phyloP scores from a whole-genome alignment of 2,329 filamentous ascomycete genomes.

The Colletotrichum sp. region DNA sequence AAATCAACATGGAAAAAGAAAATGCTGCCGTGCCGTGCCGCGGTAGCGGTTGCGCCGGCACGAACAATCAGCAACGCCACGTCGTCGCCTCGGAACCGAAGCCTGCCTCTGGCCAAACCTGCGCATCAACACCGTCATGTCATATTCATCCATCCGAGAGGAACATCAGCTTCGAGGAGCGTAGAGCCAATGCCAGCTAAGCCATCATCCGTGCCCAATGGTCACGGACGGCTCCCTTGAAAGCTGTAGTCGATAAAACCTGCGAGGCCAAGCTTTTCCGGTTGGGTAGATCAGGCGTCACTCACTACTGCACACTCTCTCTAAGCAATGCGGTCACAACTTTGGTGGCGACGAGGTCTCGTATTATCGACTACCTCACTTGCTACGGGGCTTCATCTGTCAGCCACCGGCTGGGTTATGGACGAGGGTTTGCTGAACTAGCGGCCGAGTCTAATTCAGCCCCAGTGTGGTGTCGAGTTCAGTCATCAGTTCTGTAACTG shows the following conservation, averaged over 20 bases:
- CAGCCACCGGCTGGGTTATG: not conserved
- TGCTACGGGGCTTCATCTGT: not conserved
- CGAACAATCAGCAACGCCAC: not conserved
- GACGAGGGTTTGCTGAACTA: not conserved
- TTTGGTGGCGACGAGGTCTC: not conserved
- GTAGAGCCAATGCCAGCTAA: not conserved
- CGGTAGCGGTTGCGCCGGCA: not conserved
- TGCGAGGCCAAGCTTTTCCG: slow-evolving; percentile 6
- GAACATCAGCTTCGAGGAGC: not conserved
- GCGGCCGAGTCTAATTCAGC: not conserved
- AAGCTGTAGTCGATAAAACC: not conserved
- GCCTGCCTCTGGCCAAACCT: not conserved
- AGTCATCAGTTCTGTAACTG: not conserved
- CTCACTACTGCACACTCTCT: not conserved
- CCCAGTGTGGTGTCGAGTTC: not conserved
- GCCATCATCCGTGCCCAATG: not conserved
- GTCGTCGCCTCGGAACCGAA: not conserved
- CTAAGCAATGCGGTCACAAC: not conserved
- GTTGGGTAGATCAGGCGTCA: not conserved
- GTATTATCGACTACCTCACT: not conserved
- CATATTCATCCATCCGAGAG: not conserved
- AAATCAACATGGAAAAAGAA: too few relatives aligned
- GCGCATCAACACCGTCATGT: not conserved
- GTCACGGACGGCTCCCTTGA: not conserved
- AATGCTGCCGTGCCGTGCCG: not conserved